Percentiles rank a stretch among this genome's conserved stretches.
Conservation (phyloP, 306 rosid genomes). For the Calophaca sinica region DNA sequence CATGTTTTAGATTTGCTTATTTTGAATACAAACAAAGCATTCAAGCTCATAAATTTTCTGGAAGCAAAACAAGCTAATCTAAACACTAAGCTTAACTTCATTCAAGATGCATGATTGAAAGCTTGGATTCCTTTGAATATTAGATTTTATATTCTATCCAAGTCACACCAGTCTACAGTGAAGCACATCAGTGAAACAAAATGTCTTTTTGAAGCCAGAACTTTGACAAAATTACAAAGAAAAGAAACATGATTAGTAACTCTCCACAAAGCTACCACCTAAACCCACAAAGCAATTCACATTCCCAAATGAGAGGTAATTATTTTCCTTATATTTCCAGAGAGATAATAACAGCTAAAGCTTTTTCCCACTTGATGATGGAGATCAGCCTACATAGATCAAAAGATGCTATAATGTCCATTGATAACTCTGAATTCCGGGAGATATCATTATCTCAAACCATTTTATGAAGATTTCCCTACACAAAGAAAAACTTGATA, state of each 20-base stretch:
- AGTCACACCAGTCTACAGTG: neutral
- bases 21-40: neutral
- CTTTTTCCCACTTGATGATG: neutral
- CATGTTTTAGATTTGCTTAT: neutral
- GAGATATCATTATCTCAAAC: slow-evolving; percentile 19
- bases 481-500: neutral
- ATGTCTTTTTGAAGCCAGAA: neutral
- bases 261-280: neutral
- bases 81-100: neutral
- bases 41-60: too few relatives aligned
- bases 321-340: slow-evolving; percentile 5
- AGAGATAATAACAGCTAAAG: slow-evolving; percentile 14
- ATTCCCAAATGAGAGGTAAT: slow-evolving; percentile 19
- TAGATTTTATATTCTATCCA: neutral
- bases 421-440: neutral
- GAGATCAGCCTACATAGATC: neutral
- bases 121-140: neutral
- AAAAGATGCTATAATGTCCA: neutral
- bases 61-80: neutral
- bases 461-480: slow-evolving; percentile 19
- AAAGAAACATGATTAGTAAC: neutral
- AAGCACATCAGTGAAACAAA: neutral
- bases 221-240: neutral
- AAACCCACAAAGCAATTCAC: slow-evolving; percentile 19
- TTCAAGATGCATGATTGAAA: neutral